Base-by-base conservation (phyloP, 192 early-diverging fungal genomes). In the Umbelopsis ramanniana region DNA sequence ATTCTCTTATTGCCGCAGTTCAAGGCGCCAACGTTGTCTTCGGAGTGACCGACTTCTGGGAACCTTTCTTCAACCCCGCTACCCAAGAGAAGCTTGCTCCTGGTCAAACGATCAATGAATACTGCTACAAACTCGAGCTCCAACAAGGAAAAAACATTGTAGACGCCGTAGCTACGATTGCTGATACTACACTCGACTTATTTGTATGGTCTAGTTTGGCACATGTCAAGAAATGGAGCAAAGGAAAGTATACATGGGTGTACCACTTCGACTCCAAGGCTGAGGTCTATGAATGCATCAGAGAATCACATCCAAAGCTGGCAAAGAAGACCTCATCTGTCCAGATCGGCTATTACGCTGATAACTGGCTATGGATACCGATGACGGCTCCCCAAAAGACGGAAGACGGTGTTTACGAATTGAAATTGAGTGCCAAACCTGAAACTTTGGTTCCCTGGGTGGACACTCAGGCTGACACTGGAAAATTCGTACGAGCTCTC, bases 1-100 rank as follows among this genome's bases (percentile, higher is more conserved):
- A 71, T 17, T 76, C 74, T 6, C 19, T 76, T 26, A 71, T 72
- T 45, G 63, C 53, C 2, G 74, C 74, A 9, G 6, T 76, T n/a
- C 70, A 72, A 33, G 74, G 74, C 24, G 70, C 74, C 0, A 70
- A 76, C 50, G 71, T 71, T 11, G 74, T 76, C 14, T 76, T 76
- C 22, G 66, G 17, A 14, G 55, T 72, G 26, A 76, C 57, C 29
- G 57, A 29, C 50, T 63, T 63, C 26, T 63, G 57, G 57, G 57
- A 22, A 17, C 57, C 57, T 0, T 63, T 63, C 19, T 63, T 38
- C 17, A 33, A 63, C 26, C 57, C 57, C 11, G 33, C 11, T 11
- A 35, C 33, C 2, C 10, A 19, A 12, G 14, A 14, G 10, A 63
- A 33, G 2, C 57, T 63, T 19, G 0, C 33, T 17, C 33, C 33